Percentiles rank a stretch among this genome's conserved stretches.
Evolutionary conservation across 2,329 filamentous ascomycete genomes (phyloP).

Genomic region (Hypoxylon sp.): DNA sequence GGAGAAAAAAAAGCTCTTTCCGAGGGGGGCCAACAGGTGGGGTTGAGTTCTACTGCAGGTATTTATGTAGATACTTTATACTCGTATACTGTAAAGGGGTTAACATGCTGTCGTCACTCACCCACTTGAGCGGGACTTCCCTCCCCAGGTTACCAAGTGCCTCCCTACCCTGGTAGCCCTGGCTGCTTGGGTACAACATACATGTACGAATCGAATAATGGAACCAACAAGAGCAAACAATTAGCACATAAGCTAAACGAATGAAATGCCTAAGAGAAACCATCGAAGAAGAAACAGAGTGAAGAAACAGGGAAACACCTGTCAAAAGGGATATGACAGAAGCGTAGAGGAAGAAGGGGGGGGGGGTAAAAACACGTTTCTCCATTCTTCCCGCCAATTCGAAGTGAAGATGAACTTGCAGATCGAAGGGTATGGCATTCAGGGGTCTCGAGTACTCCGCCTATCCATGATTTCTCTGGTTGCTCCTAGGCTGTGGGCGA

Average conservation of each 20-base stretch:
- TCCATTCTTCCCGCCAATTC: constrained; percentile 9
- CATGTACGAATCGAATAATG: not conserved
- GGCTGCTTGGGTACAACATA: constrained; percentile 3
- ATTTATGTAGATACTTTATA: constrained; percentile 21
- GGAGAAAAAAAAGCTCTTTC: constrained; percentile 37
- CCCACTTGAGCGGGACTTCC: constrained; percentile 31
- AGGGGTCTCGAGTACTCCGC: constrained; percentile 11
- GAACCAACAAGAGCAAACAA: not conserved
- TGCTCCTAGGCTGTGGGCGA: not conserved
- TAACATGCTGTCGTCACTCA: constrained; percentile 36
- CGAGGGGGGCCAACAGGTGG: constrained; percentile 32
- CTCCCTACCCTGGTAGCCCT: not conserved
- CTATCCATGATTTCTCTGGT: constrained; percentile 10
- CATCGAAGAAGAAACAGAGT: not conserved
- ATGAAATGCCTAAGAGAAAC: not conserved
- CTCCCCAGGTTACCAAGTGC: constrained; percentile 10
- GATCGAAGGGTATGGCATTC: constrained; percentile 17
- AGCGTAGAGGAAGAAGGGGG: not conserved
- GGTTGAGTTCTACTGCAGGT: constrained; percentile 15
- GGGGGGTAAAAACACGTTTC: not conserved
- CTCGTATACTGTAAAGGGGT: constrained; percentile 20
- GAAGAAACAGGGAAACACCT: not conserved
- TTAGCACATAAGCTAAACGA: not conserved
- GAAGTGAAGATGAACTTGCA: constrained; percentile 21
- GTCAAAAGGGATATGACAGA: not conserved